A percentile compares a stretch with the other conserved stretches of the same genome.
Evolutionary conservation across 805 yeast species (phyloP).

Genomic region (Cyberlindnera mycetangii): DNA sequence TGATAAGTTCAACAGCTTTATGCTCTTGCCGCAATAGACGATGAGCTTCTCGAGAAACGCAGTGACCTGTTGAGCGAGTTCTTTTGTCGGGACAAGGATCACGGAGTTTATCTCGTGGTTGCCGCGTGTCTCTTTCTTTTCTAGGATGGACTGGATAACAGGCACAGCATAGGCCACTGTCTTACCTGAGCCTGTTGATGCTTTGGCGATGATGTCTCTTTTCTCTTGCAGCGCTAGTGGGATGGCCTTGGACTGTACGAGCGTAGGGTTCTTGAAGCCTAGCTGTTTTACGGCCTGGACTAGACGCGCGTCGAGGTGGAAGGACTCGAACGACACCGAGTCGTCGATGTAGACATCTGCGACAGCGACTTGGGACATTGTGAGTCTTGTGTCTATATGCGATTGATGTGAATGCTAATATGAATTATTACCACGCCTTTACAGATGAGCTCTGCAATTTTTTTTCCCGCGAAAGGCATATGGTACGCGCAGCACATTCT

Average conservation of each 20-base stretch:
- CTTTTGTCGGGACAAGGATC: constrained; percentile 89
- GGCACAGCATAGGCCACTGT: constrained; percentile 91
- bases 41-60: constrained; percentile 67
- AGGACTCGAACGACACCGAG: constrained; percentile 64
- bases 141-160: constrained; percentile 71
- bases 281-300: constrained; percentile 77
- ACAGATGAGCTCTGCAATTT: constrained; percentile 3
- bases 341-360: constrained; percentile 72
- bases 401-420: not conserved
- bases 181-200: constrained; percentile 95
- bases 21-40: constrained; percentile 63
- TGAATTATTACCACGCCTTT: not conserved
- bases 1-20: constrained; percentile 62
- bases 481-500: constrained; percentile 1
- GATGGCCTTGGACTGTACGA: constrained; percentile 87
- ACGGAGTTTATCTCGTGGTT: constrained; percentile 37
- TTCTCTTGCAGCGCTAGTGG: constrained; percentile 88
- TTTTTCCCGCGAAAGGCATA: constrained; percentile 6
- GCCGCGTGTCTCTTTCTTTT: constrained; percentile 32
- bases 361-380: constrained; percentile 38
- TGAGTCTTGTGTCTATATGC: not conserved
- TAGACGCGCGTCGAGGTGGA: constrained; percentile 79
- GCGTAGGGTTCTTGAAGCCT: constrained; percentile 84
- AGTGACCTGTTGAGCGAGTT: constrained; percentile 81
- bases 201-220: constrained; percentile 89